These are phyloP conservation scores for Penicillium diatomitis DNA, from an alignment of 495 filamentous ascomycete genomes.

Conservation along the genomic window DNA sequence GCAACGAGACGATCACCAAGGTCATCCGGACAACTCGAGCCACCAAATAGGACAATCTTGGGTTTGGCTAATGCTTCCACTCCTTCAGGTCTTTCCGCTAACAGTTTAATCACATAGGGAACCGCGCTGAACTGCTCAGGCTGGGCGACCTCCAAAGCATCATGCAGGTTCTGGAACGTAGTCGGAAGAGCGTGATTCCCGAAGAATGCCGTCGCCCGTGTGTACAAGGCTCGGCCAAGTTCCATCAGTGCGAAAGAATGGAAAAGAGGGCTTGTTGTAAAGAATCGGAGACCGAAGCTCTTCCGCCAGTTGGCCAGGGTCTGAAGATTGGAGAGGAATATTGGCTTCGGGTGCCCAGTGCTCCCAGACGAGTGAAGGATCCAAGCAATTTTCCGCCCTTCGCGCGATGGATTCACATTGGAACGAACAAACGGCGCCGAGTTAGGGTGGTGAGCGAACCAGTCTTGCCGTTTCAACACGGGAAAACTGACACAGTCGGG, in stretches of 20 bases:
- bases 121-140: constrained; percentile 46
- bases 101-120: constrained; percentile 46
- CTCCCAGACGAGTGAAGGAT: constrained; percentile 52
- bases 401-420: constrained; percentile 3
- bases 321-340: constrained; percentile 28
- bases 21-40: constrained; percentile 46
- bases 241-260: constrained; percentile 41
- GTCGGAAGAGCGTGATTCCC: constrained; percentile 43
- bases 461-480: constrained; percentile 9
- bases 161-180: constrained; percentile 42
- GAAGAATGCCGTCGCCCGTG: constrained; percentile 35
- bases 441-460: constrained; percentile 12
- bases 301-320: constrained; percentile 29
- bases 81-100: constrained; percentile 41
- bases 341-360: constrained; percentile 51
- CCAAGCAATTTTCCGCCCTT: constrained; percentile 34
- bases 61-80: constrained; percentile 33
- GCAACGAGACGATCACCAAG: constrained; percentile 45
- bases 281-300: constrained; percentile 25
- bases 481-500: constrained; percentile 6
- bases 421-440: constrained; percentile 7
- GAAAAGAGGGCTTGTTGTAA: constrained; percentile 46
- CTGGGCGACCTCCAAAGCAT: constrained; percentile 34
- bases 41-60: constrained; percentile 42
- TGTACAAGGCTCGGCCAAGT: constrained; percentile 37